Evolutionary conservation across 192 early-diverging fungal species (phyloP), one percentile per base, ranked within the genome.

Genomic region (Coemansia sp.): DNA sequence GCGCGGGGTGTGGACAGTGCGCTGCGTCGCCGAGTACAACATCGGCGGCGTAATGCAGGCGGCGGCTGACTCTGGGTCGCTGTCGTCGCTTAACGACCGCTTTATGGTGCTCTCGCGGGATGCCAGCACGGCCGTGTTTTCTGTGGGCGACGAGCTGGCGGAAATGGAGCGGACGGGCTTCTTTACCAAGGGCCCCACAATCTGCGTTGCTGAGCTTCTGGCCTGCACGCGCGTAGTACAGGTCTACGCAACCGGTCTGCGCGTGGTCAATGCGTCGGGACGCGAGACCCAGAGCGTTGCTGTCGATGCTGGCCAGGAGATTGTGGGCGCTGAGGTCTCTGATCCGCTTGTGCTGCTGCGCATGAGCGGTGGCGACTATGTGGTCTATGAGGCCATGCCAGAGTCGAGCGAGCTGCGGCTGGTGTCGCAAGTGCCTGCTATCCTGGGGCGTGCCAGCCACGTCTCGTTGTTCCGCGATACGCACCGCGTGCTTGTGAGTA

Each of bases 341-440:
- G 93, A 96, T 74, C 93, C 94, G 1, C 94, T 93, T 62, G 87
- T 98, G 19, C 64, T 97, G 26, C 69, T 97, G 11, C 77, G 88
- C 52, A 80, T 88, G 62, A 87, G 86, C 58, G 82, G 84, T 55
- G 94, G 91, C 6, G 84, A 86, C 3, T 71, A 91, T 30, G 49
- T 84, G 7, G 64, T 93, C 14, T 86, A 91, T 16, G 82, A 87
- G 67, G 86, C 87, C 1, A 85, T 93, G 66, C 67, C 76, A 13
- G 80, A 74, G 1, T 77, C 84, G 16, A 66, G 76, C 28, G 28
- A 63, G 32, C 72, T 84, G 6, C 49, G 63, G 40, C 63, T 66
- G 28, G 61, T 74, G 10, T 70, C 74, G 16, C 50, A 62, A 7
- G 68, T 84, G 21, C 42, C 66, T 21, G 30, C 26, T 13, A 17